Base-by-base conservation (phyloP, 768 basidiomycete species). In the Rhizopogon roseolus region DNA sequence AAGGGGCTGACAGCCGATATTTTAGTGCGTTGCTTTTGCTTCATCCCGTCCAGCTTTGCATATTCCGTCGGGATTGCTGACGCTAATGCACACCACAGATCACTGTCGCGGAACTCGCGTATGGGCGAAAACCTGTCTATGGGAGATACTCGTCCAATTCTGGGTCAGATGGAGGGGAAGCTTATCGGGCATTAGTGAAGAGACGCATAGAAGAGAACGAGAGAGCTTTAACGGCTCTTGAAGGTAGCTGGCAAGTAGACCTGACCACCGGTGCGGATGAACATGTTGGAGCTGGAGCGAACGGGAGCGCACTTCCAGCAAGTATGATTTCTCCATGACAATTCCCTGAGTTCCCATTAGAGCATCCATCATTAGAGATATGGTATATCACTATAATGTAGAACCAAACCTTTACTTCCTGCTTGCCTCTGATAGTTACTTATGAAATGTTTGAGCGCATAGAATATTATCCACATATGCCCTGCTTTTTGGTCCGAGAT, bases 1-100 rank as follows among this genome's bases (percentile, higher is more conserved):
- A 92, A 91, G 66, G 93, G 93, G 1, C 67, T 95, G 2, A 94
- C 92, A 1, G 76, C 89, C 2, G 88, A 92, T 58, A 88, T 95
- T 13, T 71, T 95, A 49, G 90, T 91, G 58, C 55, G 85, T 54
- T 6, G 16, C 0, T 22, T 44, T 9, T 17, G n/a, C 11, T 17
- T 8, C 32, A 1, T 16, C 22, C 25, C 13, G 4, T 19, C 14
- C 29, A 29, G 29, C 19, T 14, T 55, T 6, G 4, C 14, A 50
- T 55, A 46, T 1, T 14, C n/a, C n/a, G n/a, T n/a, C n/a, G 25
- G 14, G 8, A 41, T 52, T 28, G 39, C 27, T 17, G n/a, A 29
- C 32, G 84, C 85, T 89, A 28, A 75, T 1, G 1, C 10, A 29
- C 19, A 3, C 8, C 13, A n/a, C 14, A 81, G 56, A 76, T 81